phyloP scores from a whole-genome alignment of 2,329 filamentous ascomycete species.

The Colletotrichum karsti region DNA sequence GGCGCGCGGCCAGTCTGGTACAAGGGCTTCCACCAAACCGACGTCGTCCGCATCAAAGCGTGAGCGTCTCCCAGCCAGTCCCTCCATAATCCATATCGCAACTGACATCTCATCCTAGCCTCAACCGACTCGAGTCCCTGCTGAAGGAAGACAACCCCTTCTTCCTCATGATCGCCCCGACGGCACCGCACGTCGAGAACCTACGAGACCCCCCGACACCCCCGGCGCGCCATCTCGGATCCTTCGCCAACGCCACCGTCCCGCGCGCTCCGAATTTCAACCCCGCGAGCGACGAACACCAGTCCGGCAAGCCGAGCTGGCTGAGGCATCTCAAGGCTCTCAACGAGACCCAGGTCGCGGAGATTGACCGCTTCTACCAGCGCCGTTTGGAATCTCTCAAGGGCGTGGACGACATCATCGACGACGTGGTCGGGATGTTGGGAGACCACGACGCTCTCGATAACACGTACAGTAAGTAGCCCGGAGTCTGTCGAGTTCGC shows the following conservation, averaged over 20 bases:
- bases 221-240: neutral
- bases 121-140: neutral
- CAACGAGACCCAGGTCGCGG: neutral
- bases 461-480: neutral
- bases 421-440: neutral
- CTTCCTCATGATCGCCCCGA: neutral
- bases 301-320: neutral
- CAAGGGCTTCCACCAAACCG: neutral
- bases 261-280: neutral
- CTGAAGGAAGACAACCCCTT: neutral
- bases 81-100: too few relatives aligned
- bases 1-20: neutral
- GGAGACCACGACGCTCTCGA: neutral
- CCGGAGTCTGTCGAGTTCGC: neutral
- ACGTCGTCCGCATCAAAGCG: neutral
- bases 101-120: neutral
- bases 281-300: neutral
- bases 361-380: neutral
- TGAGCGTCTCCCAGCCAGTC: too few relatives aligned
- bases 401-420: neutral
- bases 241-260: neutral
- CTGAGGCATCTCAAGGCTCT: neutral
- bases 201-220: neutral
- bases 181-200: neutral
- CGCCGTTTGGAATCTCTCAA: neutral